These are phyloP conservation scores for Aureobasidium sp. DNA, from an alignment of 2,329 filamentous ascomycete species.

Conservation along the genomic window DNA sequence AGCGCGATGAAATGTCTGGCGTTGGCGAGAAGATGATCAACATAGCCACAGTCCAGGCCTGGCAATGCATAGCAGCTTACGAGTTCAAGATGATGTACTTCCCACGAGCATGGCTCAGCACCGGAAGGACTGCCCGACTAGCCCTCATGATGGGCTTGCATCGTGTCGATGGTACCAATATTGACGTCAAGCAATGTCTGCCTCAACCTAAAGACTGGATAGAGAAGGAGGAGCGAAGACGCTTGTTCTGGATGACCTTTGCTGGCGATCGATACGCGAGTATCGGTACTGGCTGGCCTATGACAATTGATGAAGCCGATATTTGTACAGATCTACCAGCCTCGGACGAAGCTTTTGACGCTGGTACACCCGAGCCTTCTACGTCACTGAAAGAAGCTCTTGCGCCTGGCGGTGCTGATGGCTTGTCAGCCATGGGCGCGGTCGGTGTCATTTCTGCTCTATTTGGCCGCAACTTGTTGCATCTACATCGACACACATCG, in stretches of 20 bases:
- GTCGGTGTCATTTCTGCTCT: slow-evolving; percentile 81
- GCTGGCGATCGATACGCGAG: slow-evolving; percentile 87
- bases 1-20: slow-evolving; percentile 83
- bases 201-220: slow-evolving; percentile 87
- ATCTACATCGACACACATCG: slow-evolving; percentile 68
- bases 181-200: slow-evolving; percentile 90
- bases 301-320: slow-evolving; percentile 86
- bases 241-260: slow-evolving; percentile 94
- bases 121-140: slow-evolving; percentile 72
- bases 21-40: slow-evolving; percentile 86
- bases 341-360: slow-evolving; percentile 77
- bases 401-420: slow-evolving; percentile 62
- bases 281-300: slow-evolving; percentile 95
- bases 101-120: slow-evolving; percentile 88
- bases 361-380: slow-evolving; percentile 67
- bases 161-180: slow-evolving; percentile 69
- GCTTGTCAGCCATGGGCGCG: slow-evolving; percentile 70
- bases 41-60: slow-evolving; percentile 77
- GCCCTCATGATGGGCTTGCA: slow-evolving; percentile 91
- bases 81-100: slow-evolving; percentile 99
- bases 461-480: slow-evolving; percentile 83
- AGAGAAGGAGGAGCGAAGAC: slow-evolving; percentile 79
- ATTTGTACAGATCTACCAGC: slow-evolving; percentile 79
- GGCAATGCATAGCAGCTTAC: slow-evolving; percentile 70
- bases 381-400: slow-evolving; percentile 64